Base-by-base conservation (phyloP, 1,284 basidiomycete species). In the Porogramme epimiltina region DNA sequence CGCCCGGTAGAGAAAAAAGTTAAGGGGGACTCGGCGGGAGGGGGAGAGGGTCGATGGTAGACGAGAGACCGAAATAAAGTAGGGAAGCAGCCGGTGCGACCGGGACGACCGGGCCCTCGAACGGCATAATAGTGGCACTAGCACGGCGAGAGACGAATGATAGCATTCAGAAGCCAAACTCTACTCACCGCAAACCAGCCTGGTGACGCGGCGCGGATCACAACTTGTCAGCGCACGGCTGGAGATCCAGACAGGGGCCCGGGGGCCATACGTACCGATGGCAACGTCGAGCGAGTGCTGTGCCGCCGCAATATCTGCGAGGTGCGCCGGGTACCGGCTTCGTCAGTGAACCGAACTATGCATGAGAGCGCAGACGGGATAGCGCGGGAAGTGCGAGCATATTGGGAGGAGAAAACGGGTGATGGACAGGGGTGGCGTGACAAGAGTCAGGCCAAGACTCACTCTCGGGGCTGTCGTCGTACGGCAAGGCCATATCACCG, bases 401-500 rank as follows among this genome's bases (percentile, higher is more conserved):
- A n/a, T n/a, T n/a, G 16, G 8, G 34, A 37, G 9, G 34, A 18
- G 34, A 16, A 37, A 16, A 37, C 8, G n/a, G 5, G 6, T 5
- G n/a, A 6, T 5, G 34, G 8, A 31, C 9, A 37, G n/a, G n/a
- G n/a, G n/a, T n/a, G n/a, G n/a, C n/a, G n/a, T n/a, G n/a, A n/a
- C n/a, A n/a, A n/a, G n/a, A n/a, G n/a, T n/a, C n/a, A n/a, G n/a
- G n/a, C n/a, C 34, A 42, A 6, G 36, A 69, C 82, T 58, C 62
- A 88, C 87, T 87, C 63, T 84, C 80, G 0, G 81, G 79, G 18
- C 66, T 74, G 52, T 84, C 75, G 59, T 88, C 85, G 56, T 80
- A 89, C 9, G 89, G 88, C 58, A 85, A 78, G 43, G 80, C 78
- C 81, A 83, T 89, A 56, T 85, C 79, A 15, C 84, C 83, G 61